Evolutionary conservation across 176 grass and related monocot species (phyloP).

Genomic region (Poa pratensis): DNA sequence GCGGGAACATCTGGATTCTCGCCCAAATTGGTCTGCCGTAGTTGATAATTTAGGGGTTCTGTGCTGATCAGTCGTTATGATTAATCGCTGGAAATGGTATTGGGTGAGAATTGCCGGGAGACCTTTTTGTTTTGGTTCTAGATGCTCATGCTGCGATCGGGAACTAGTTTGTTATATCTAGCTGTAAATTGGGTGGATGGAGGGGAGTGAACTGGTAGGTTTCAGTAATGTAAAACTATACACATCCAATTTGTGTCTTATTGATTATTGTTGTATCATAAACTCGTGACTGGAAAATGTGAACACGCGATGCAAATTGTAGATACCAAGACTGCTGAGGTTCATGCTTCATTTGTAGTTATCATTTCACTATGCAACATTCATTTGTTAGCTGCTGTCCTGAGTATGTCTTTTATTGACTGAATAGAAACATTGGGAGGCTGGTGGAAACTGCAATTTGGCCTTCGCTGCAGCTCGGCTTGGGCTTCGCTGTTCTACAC

Average conservation of each 20-base stretch:
- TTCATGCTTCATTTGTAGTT: slow-evolving; percentile 8
- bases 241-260: background rate
- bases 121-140: background rate
- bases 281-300: background rate
- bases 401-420: slow-evolving; percentile 16
- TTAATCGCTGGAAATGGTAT: background rate
- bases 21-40: background rate
- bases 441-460: slow-evolving; percentile 94
- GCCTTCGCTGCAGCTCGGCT: slow-evolving; percentile 85
- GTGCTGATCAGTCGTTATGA: background rate
- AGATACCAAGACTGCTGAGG: background rate
- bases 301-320: background rate
- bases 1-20: background rate
- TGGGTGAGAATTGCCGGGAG: background rate
- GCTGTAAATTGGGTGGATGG: background rate
- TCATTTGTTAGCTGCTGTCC: background rate
- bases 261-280: background rate
- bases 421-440: slow-evolving; percentile 92
- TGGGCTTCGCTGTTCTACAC: slow-evolving; percentile 71
- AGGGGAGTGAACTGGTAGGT: background rate
- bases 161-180: background rate
- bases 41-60: slow-evolving; percentile 1
- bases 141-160: background rate
- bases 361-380: background rate
- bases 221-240: background rate